Evolutionary conservation across 164 flowering plant species (phyloP), one percentile per base, ranked within the genome.

Genomic region (Chimonanthus salicifolius): DNA sequence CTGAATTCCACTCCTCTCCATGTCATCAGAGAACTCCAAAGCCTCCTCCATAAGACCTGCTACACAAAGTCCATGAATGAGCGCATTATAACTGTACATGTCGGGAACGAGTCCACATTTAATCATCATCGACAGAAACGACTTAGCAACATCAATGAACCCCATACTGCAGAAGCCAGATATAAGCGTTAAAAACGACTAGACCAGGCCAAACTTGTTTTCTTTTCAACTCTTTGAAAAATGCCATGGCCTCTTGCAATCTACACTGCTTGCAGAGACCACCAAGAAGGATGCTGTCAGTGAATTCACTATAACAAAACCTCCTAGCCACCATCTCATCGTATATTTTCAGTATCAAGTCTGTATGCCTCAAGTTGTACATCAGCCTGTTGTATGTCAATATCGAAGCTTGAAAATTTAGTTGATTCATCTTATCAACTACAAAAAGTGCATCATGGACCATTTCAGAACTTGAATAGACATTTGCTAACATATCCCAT

Each of bases 11-110:
- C 84, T 80, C 71, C 68, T 82, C 77, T 85, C 85, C 97, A 90
- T 92, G 74, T 89, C 88, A 66, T 78, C 73, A 44, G 78, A 65
- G 18, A 87, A 75, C 46, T 80, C 83, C 71, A 87, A 68, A 8
- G 97, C 95, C 78, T 89, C 94, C 74, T 85, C 88, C 78, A 90
- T 67, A 47, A 83, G 87, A 77, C 94, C 92, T 66, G 82, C 84
- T 69, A 76, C 69, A 82, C 88, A 88, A 5, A 89, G 80, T 67
- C 94, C 94, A 83, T 89, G 87, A 77, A 90, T 86, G 72, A 92
- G 90, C 60, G 89, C 88, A 80, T 89, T 92, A 70, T 87, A 90
- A 82, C 87, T 89, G 74, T 82, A 90, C 7, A 64, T 64, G 84
- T 89, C 92, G 47, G 92, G 94, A 80, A 69, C 65, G 4, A 88